Conservation (phyloP, 768 basidiomycete genomes). For the Lentinula sp. region DNA sequence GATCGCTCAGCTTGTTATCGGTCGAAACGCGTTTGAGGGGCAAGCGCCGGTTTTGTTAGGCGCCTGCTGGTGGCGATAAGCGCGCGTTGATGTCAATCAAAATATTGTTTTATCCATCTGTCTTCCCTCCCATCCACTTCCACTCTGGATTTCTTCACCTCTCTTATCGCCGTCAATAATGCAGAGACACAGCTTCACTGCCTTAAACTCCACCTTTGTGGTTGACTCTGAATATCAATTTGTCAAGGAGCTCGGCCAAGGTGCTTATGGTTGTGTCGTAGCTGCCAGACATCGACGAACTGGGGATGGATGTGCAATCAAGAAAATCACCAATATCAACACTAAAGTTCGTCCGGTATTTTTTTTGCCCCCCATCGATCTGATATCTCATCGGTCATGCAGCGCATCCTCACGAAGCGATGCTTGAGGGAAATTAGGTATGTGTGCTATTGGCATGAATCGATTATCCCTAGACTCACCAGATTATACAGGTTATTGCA, state of each 20-base stretch:
- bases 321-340: slow-evolving; percentile 94
- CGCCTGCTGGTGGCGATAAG: not conserved
- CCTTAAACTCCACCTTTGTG: slow-evolving; percentile 81
- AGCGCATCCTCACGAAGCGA: slow-evolving; percentile 95
- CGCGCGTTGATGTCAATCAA: not conserved
- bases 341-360: slow-evolving; percentile 55
- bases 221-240: slow-evolving; percentile 89
- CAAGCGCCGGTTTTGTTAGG: not conserved
- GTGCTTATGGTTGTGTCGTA: slow-evolving; percentile 91
- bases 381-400: not conserved
- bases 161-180: not conserved
- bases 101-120: not conserved
- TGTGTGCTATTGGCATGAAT: slow-evolving; percentile 15
- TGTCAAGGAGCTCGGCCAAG: slow-evolving; percentile 96
- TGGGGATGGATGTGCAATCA: slow-evolving; percentile 89
- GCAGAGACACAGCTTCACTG: slow-evolving; percentile 17
- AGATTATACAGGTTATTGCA: slow-evolving; percentile 64
- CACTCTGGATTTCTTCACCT: not conserved
- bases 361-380: slow-evolving; percentile 9
- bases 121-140: not conserved
- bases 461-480: not conserved
- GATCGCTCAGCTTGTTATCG: too few relatives aligned
- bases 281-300: slow-evolving; percentile 78
- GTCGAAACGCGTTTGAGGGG: too few relatives aligned
- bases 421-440: slow-evolving; percentile 93